A percentile compares a stretch with the other conserved stretches of the same genome.
These are phyloP conservation scores for Oldenlandia corymbosa DNA, from an alignment of 257 asterid species.

Conservation along the genomic window DNA sequence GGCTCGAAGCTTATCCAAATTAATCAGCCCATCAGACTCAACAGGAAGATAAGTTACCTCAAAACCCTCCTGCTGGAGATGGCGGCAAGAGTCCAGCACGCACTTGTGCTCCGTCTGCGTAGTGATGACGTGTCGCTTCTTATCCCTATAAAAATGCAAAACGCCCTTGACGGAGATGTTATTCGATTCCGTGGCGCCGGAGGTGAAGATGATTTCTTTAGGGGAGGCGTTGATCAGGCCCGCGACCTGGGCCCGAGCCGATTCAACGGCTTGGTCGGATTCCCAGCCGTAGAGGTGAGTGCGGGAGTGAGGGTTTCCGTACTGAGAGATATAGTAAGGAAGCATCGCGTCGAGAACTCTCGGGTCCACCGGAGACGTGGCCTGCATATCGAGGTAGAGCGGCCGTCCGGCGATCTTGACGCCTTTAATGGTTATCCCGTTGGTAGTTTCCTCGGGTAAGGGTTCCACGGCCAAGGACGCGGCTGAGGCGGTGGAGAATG, in stretches of 20 bases:
- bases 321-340: constrained; percentile 67
- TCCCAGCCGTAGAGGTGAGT: constrained; percentile 99
- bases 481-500: constrained; percentile 46
- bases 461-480: constrained; percentile 40
- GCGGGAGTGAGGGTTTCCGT: constrained; percentile 92
- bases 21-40: constrained; percentile 60
- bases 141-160: constrained; percentile 75
- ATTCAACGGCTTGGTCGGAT: constrained; percentile 82
- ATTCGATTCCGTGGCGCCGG: constrained; percentile 94
- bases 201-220: constrained; percentile 88
- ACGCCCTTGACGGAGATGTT: constrained; percentile 90
- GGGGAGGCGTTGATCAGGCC: constrained; percentile 75
- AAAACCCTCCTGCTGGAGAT: constrained; percentile 85
- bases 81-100: constrained; percentile 87
- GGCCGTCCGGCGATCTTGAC: constrained; percentile 93
- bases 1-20: constrained; percentile 55
- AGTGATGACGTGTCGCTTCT: constrained; percentile 93
- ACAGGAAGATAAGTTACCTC: constrained; percentile 91
- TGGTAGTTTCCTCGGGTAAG: constrained; percentile 37
- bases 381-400: constrained; percentile 93
- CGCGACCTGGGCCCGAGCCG: constrained; percentile 57
- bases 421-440: constrained; percentile 70
- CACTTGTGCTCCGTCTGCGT: constrained; percentile 98
- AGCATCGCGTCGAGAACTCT: constrained; percentile 92
- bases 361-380: constrained; percentile 95